Base-by-base conservation (phyloP, 1,139 yeast species). In the Williopsis jadinii region DNA sequence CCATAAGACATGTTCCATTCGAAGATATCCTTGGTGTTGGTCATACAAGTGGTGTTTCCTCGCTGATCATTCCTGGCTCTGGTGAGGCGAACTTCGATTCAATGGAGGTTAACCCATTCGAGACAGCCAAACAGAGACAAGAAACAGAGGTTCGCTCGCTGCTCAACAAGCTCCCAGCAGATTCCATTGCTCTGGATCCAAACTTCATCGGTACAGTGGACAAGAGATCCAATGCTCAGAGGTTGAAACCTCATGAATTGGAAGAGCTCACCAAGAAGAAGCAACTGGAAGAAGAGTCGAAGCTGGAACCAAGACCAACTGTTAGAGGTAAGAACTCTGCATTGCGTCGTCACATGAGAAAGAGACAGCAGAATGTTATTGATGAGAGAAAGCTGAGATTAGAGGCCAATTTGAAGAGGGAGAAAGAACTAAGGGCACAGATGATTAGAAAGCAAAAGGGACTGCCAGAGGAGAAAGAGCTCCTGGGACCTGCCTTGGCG, bases 51-150 rank as follows among this genome's bases (percentile, higher is more conserved):
- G 97, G 97, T 24, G 72, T 88, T 41, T 77, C 83, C 26, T 83
- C 94, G 19, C 56, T 94, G 43, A 84, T 94, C 51, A 75, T 92
- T 43, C 98, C 99, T 32, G 99, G 99, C 32, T 71, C 97, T 39
- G 99, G 98, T 69, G 98, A 94, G 66, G 97, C 98, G 47, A 94
- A 94, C 66, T 90, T 77, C 60, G 99, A 94, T 68, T 90, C 98
- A 3, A 67, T 88, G 58, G 98, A 94, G 64, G 66, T 82, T 55
- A 94, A 94, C 63, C 98, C 98, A 48, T 94, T 74, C 66, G 95
- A 87, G 64, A 77, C 94, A 19, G 81, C 88, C 38, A 84, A 86
- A 61, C 97, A 90, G 64, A 82, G 98, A 70, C 95, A 92, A 63
- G 95, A 92, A 67, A 75, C 77, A 43, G 98, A 94, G 69, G 95